These are phyloP conservation scores for Aspergillus pseudotamarii DNA, from an alignment of 2,329 filamentous ascomycete genomes.

Conservation along the genomic window DNA sequence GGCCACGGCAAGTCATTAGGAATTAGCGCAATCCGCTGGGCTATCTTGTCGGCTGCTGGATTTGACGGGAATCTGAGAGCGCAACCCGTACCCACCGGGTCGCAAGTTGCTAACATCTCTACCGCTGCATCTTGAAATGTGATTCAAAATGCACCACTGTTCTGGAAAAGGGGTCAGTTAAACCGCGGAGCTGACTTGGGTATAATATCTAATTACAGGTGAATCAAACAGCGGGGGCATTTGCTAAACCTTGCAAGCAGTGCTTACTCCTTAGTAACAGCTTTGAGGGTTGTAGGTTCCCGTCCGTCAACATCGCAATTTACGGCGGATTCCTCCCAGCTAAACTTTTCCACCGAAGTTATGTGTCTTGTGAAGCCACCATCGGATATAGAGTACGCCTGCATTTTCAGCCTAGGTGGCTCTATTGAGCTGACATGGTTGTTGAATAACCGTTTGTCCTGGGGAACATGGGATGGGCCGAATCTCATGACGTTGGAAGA, in stretches of 20 bases:
- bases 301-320: background rate
- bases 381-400: background rate
- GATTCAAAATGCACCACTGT: background rate
- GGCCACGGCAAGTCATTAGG: conserved; percentile 56
- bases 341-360: background rate
- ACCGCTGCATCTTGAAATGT: conserved; percentile 6
- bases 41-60: conserved; percentile 64
- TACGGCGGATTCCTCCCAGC: background rate
- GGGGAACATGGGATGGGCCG: background rate
- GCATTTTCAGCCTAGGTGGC: background rate
- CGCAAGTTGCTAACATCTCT: conserved; percentile 2
- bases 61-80: conserved; percentile 49
- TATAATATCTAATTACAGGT: background rate
- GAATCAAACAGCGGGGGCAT: background rate
- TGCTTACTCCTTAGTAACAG: background rate
- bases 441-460: background rate
- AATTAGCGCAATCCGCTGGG: conserved; percentile 64
- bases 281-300: background rate
- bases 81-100: conserved; percentile 15
- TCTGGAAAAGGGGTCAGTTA: background rate
- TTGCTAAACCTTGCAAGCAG: background rate
- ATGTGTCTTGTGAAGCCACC: background rate
- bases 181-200: background rate
- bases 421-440: background rate
- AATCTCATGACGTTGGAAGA: background rate